Percentiles rank a stretch among this genome's conserved stretches.
Conservation (phyloP, 2,329 filamentous ascomycete species). For the Diplodia seriata region DNA sequence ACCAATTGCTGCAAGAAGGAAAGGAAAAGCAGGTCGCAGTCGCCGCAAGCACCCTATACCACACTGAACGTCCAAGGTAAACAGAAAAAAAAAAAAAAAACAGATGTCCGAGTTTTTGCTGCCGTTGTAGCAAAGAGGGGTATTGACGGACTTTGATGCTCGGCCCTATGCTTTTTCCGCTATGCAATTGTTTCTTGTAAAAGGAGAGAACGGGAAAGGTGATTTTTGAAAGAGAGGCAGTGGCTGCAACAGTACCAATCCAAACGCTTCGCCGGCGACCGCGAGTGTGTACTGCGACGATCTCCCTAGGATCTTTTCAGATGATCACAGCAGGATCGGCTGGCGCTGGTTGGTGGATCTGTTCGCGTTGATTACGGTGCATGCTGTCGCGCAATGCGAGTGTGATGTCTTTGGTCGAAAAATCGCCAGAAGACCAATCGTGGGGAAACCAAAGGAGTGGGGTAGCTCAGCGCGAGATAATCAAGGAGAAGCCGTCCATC, state of each 20-base stretch:
- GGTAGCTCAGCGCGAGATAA: slow-evolving; percentile 69
- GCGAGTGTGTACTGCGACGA: background rate
- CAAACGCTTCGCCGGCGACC: slow-evolving; percentile 13
- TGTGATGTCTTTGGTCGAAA: background rate
- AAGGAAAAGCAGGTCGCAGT: background rate
- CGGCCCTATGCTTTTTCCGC: slow-evolving; percentile 12
- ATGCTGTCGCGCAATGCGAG: background rate
- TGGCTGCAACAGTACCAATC: background rate
- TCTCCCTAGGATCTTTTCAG: background rate
- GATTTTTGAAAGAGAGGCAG: background rate
- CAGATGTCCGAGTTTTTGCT: slow-evolving; percentile 14
- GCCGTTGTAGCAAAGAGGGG: slow-evolving; percentile 15
- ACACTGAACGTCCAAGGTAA: background rate
- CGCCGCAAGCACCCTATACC: background rate
- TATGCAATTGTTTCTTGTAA: slow-evolving; percentile 25
- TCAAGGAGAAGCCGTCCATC: slow-evolving; percentile 85
- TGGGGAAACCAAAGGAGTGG: background rate
- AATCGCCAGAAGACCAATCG: background rate
- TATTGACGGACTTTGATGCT: slow-evolving; percentile 27
- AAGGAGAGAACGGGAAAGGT: slow-evolving; percentile 1
- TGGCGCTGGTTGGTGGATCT: background rate
- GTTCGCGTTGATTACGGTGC: background rate
- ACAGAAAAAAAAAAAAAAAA: slow-evolving; percentile 3
- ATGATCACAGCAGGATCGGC: slow-evolving; percentile 13
- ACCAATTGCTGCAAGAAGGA: background rate